Evolutionary conservation across 768 basidiomycete genomes (phyloP), one percentile per base, ranked within the genome.

Genomic region (Podaxis sp.): DNA sequence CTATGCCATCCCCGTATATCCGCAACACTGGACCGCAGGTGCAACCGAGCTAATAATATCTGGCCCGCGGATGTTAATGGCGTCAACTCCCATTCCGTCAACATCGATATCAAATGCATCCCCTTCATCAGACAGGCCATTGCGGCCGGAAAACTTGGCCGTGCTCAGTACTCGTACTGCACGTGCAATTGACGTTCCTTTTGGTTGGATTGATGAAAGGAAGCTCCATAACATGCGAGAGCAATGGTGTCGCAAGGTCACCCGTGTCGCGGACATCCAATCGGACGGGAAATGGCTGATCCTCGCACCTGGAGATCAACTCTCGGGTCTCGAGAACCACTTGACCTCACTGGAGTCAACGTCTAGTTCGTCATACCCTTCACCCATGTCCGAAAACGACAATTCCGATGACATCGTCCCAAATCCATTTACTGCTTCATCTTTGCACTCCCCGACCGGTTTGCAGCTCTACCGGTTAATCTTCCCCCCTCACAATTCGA

Each of bases 201-300:
- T 77, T 33, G 89, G 87, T 3, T 92, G 87, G 85, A 79, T 92
- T 56, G 87, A 92, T 70, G 84, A 85, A 57, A 70, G 78, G 55
- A 86, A 87, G 71, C 74, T 93, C 43, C 79, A 78, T 27, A 65
- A 72, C 24, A 84, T 91, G 78, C 85, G 84, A 38, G 87, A 89
- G 66, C 92, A 93, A 65, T 92, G 90, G 88, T 80, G 82, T 29
- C 88, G 91, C 61, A 93, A 91, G 72, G 82, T 93, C 19, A 75
- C 77, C 49, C 76, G 79, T 12, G 86, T 94, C 33, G 83, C 87
- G n/a, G 88, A 86, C 66, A 87, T 83, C 15, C 87, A 91, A 68
- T 91, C 92, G 4, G 92, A 93, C 69, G 92, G 92, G 8, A 93
- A 91, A 79, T 94, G 90, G 89, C 86, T 85, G 17, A 87, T 93